These are phyloP conservation scores for Fusarium heterosporum DNA, from an alignment of 2,329 filamentous ascomycete genomes.

Conservation along the genomic window DNA sequence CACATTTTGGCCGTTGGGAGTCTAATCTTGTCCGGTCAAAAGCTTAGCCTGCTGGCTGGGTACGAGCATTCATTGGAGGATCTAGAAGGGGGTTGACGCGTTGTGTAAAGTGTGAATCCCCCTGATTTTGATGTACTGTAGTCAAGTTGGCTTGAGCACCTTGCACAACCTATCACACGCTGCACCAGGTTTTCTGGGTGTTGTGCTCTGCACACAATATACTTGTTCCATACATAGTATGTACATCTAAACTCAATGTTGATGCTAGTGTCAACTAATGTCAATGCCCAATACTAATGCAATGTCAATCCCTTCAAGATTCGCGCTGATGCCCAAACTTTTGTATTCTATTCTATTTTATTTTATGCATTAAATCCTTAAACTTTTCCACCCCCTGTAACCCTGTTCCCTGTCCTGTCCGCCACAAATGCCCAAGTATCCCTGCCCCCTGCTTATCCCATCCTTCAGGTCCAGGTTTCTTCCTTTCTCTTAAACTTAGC, in stretches of 20 bases:
- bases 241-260: not conserved
- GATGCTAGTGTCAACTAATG: constrained; percentile 10
- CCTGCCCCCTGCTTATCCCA: constrained; percentile 15
- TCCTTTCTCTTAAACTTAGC: not conserved
- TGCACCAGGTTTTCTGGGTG: no score
- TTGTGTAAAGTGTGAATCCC: constrained; percentile 15
- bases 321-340: constrained; percentile 1
- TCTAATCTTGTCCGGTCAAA: constrained; percentile 23
- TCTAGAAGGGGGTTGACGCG: constrained; percentile 8
- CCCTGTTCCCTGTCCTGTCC: not conserved
- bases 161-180: not conserved
- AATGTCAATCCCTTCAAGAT: not conserved
- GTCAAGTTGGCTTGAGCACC: not conserved
- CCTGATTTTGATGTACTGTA: constrained; percentile 19
- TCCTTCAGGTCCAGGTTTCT: constrained; percentile 15
- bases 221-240: no score
- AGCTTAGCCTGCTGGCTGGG: constrained; percentile 11
- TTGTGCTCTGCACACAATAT: no score
- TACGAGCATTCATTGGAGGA: constrained; percentile 8
- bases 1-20: constrained; percentile 32
- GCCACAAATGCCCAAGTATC: constrained; percentile 31
- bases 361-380: constrained; percentile 24
- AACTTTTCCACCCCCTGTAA: constrained; percentile 23
- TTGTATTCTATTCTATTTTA: not conserved
- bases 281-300: constrained; percentile 4